A percentile compares a stretch with the other conserved stretches of the same genome.
Evolutionary conservation across 768 basidiomycete species (phyloP).

Genomic region (Gelatoporia subvermispora): DNA sequence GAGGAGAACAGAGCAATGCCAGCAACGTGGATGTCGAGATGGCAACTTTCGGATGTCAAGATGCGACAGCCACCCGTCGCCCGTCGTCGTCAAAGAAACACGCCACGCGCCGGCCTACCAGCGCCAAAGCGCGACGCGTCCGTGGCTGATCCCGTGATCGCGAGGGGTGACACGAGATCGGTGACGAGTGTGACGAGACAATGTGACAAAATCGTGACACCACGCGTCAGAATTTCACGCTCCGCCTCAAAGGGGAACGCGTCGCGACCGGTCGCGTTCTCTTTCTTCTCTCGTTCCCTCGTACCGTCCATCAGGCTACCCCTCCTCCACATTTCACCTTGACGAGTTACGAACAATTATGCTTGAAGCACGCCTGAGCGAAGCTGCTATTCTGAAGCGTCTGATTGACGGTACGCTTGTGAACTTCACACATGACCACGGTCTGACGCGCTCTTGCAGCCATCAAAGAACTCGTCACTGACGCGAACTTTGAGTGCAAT

Average conservation of each 20-base stretch:
- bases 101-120: too few species aligned
- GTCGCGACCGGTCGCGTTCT: conserved; percentile 1
- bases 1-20: too few species aligned
- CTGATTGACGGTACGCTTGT: conserved; percentile 76
- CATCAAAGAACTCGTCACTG: conserved; percentile 95
- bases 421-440: background rate
- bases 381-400: conserved; percentile 88
- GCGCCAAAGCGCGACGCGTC: background rate
- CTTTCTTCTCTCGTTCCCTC: conserved; percentile 12
- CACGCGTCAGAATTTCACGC: conserved; percentile 1
- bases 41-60: too few species aligned
- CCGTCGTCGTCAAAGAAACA: too few species aligned
- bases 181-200: background rate
- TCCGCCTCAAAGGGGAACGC: background rate
- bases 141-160: background rate
- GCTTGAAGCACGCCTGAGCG: conserved; percentile 88
- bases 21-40: too few species aligned
- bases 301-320: conserved; percentile 16
- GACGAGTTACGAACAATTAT: conserved; percentile 39
- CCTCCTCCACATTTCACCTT: conserved; percentile 7
- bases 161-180: background rate
- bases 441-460: conserved; percentile 42
- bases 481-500: conserved; percentile 96
- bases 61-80: too few species aligned
- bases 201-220: conserved; percentile 1